A percentile compares a stretch with the other conserved stretches of the same genome.
Conservation (phyloP, 1,284 basidiomycete genomes). For the Trametes hirsuta region DNA sequence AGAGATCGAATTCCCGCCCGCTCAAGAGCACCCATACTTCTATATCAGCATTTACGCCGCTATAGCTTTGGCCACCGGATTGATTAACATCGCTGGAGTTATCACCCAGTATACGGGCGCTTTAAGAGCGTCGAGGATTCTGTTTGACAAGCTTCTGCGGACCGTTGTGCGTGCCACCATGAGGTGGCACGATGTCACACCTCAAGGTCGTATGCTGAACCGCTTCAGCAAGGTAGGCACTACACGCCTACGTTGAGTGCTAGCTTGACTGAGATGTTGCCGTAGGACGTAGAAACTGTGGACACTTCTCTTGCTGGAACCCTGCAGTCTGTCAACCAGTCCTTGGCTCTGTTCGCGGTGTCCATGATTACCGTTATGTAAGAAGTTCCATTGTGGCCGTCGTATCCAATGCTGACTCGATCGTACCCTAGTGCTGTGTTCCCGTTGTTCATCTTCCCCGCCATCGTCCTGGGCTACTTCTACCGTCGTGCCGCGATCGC, state of each 20-base stretch:
- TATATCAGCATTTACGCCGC: slow-evolving; percentile 65
- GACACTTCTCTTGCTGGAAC: slow-evolving; percentile 73
- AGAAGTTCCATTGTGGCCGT: slow-evolving; percentile 20
- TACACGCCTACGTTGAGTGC: not conserved
- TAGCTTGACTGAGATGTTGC: not conserved
- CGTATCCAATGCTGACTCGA: not conserved
- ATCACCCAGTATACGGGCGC: slow-evolving; percentile 65
- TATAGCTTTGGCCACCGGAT: slow-evolving; percentile 52
- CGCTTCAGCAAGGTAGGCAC: slow-evolving; percentile 61
- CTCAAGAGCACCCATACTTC: slow-evolving; percentile 60
- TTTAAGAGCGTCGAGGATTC: slow-evolving; percentile 56
- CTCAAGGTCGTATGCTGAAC: slow-evolving; percentile 64
- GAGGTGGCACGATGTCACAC: slow-evolving; percentile 56
- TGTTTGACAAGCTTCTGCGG: slow-evolving; percentile 60
- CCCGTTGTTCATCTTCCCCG: slow-evolving; percentile 75
- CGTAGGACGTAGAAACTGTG: slow-evolving; percentile 76
- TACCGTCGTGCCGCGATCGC: slow-evolving; percentile 71
- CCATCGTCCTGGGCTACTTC: slow-evolving; percentile 61
- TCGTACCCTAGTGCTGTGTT: slow-evolving; percentile 54
- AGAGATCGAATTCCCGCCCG: slow-evolving; percentile 46
- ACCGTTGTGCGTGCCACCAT: slow-evolving; percentile 67
- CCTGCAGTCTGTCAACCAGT: slow-evolving; percentile 72
- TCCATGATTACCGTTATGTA: slow-evolving; percentile 67
- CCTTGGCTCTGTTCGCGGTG: slow-evolving; percentile 72
- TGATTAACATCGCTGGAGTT: slow-evolving; percentile 49